A percentile compares a stretch with the other conserved stretches of the same genome.
Evolutionary conservation across 2,329 filamentous ascomycete species (phyloP).

Genomic region (Neurospora sp.): DNA sequence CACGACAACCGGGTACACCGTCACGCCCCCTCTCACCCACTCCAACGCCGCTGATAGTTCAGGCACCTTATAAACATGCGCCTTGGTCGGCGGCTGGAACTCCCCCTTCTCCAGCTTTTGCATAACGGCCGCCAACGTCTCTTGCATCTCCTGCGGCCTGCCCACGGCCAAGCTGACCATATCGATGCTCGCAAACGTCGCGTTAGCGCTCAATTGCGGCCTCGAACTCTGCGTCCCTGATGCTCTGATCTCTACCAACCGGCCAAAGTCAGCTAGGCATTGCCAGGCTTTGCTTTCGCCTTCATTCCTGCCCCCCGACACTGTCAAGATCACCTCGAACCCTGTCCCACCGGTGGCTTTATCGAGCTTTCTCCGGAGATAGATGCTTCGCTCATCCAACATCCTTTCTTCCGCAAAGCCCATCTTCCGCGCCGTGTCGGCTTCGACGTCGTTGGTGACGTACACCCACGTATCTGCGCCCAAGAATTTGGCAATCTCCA

Average conservation of each 20-base stretch:
- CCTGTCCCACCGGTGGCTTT: conserved; percentile 10
- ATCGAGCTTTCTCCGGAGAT: conserved; percentile 11
- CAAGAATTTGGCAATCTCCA: conserved; percentile 11
- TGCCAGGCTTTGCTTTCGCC: conserved; percentile 11
- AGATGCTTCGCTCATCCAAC: conserved; percentile 14
- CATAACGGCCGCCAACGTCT: conserved; percentile 9
- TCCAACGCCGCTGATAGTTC: conserved; percentile 8
- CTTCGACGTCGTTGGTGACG: conserved; percentile 9
- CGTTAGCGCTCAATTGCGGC: conserved; percentile 12
- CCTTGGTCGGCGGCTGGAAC: conserved; percentile 2
- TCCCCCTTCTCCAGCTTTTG: conserved; percentile 6
- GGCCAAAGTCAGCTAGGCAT: conserved; percentile 16
- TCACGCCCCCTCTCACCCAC: conserved; percentile 9
- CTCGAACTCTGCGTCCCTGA: conserved; percentile 7
- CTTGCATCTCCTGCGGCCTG: conserved; percentile 9
- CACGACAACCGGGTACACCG: conserved; percentile 11
- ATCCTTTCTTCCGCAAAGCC: conserved; percentile 8
- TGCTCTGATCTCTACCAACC: conserved; percentile 14
- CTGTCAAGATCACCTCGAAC: conserved; percentile 12
- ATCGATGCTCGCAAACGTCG: conserved; percentile 13
- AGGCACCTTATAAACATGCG: conserved; percentile 7
- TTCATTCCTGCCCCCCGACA: conserved; percentile 6
- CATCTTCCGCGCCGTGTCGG: conserved; percentile 3
- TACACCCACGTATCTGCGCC: conserved; percentile 12
- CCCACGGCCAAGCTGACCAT: conserved; percentile 10